Conservation (phyloP, 345 rosid species). For the Eucalyptus marginata region DNA sequence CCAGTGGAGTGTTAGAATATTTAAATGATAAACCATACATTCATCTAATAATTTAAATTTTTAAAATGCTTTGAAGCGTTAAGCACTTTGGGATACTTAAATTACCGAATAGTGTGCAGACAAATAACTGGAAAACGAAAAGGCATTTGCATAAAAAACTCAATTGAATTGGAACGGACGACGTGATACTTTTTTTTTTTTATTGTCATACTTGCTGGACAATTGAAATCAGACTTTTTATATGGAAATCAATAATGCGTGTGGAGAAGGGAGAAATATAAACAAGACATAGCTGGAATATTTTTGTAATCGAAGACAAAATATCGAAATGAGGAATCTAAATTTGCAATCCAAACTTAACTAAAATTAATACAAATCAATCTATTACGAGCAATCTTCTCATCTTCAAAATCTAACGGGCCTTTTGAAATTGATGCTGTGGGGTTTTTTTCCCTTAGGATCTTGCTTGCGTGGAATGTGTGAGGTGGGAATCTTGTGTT, state of each 20-base stretch:
- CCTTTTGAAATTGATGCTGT: background rate
- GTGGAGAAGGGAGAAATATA: background rate
- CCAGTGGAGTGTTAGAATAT: rapidly evolving
- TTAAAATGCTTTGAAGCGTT: background rate
- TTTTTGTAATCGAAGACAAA: rapidly evolving
- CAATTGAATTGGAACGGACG: background rate
- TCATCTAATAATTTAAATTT: no score
- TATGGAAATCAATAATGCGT: background rate
- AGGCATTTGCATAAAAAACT: background rate
- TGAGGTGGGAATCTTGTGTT: rapidly evolving
- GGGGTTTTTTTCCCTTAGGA: no score
- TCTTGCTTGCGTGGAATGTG: background rate
- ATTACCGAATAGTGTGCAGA: background rate
- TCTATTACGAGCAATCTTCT: background rate
- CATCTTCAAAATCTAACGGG: background rate
- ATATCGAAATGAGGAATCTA: background rate
- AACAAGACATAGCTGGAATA: background rate
- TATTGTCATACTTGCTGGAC: background rate
- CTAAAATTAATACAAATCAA: background rate
- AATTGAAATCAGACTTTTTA: background rate
- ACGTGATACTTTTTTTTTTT: rapidly evolving
- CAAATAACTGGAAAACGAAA: background rate
- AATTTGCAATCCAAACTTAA: background rate
- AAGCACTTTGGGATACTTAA: background rate
- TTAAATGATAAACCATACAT: no score